These are phyloP conservation scores for Microsporum ferrugineum DNA, from an alignment of 2,329 filamentous ascomycete species.

Conservation along the genomic window DNA sequence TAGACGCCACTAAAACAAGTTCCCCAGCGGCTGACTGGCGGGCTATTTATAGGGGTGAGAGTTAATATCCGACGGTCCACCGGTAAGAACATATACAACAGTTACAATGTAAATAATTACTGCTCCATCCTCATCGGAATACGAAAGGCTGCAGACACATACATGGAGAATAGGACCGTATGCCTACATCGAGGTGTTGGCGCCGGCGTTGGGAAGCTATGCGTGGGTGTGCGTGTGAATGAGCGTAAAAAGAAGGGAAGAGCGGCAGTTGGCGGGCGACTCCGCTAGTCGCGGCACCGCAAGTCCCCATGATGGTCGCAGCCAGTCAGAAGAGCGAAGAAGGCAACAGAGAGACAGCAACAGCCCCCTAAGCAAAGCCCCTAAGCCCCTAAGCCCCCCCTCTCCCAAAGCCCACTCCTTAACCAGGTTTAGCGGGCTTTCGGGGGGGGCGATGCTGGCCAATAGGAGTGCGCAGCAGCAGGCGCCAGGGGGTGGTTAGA, in stretches of 20 bases:
- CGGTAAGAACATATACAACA: too few species aligned
- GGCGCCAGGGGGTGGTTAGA: not conserved
- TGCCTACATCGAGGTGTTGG: too few species aligned
- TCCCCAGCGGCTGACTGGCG: not conserved
- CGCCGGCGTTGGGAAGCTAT: too few species aligned
- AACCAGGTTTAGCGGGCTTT: not conserved
- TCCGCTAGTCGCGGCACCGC: conserved; percentile 1
- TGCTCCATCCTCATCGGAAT: not conserved
- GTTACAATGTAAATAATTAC: not conserved
- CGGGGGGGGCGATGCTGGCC: not conserved
- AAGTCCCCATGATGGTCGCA: not conserved
- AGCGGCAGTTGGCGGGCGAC: not conserved
- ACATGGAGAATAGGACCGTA: too few species aligned
- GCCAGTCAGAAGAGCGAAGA: not conserved
- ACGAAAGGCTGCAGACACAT: too few species aligned
- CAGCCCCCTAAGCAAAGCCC: not conserved
- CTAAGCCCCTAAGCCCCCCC: not conserved
- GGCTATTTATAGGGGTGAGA: not conserved
- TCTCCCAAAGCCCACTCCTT: too few species aligned
- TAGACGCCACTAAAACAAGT: not conserved
- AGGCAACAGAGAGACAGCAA: not conserved
- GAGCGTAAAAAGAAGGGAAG: not conserved
- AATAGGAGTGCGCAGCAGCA: not conserved
- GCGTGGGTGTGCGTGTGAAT: too few species aligned
- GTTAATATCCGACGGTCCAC: not conserved